Evolutionary conservation across 2,329 filamentous ascomycete species (phyloP), one percentile per base, ranked within the genome.

Genomic region (Sarocladium brachiariae): DNA sequence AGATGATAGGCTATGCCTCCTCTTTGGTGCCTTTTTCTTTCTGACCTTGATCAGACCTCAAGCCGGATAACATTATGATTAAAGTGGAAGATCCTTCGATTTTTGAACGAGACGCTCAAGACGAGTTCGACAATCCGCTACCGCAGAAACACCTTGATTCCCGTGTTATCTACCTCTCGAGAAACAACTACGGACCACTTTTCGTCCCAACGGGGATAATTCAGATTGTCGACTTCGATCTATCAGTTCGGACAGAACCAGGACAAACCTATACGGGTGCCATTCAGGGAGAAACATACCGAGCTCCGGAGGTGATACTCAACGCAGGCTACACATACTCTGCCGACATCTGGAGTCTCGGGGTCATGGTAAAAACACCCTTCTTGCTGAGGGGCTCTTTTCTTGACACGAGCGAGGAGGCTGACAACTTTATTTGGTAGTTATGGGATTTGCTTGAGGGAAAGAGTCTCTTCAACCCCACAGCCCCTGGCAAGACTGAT

Each of bases 291-390:
- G 54, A 58, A 25, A 31, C 45, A 3, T 59, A 57, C 19, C 54
- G 57, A 13, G 55, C 59, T 1, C 57, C 57, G 21, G 58, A 59
- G 35, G 56, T 59, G 3, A 55, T 60, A 0, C 52, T 59, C n/a
- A 39, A 60, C 35, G 46, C 53, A 4, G 59, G 58, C 0, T 60
- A 52, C 10, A 52, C 43, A 2, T 59, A 49, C 14, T 53, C 52
- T 1, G 46, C 55, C 0, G 57, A 61, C 16, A 57, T 61, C 14
- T 61, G 57, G 56, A 61, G 56, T 19, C 53, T 59, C 1, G 59
- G 58, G 0, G 55, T 52, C 2, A 51, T 58, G 56, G 59, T 61
- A 52, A 55, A 9, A 45, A 19, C 23, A 43, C 27, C 3, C 21
- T 13, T 13, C 30, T 49, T 13, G 11, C 27, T 33, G 30, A 18